Base-by-base conservation (phyloP, 2,329 filamentous ascomycete genomes). In the Colletotrichum abscissum region DNA sequence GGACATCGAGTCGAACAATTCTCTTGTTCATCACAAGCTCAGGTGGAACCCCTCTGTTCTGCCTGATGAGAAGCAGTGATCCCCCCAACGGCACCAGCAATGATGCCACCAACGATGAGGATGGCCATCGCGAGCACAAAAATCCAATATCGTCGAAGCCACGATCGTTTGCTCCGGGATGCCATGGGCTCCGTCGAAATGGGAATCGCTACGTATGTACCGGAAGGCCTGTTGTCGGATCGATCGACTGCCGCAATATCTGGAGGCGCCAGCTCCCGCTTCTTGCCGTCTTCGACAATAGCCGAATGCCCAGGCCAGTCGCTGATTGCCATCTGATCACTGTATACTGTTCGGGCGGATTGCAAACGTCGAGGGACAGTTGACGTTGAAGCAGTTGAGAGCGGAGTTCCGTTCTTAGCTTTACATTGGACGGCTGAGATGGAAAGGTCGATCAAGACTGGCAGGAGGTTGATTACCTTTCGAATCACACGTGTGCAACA, bases 71-170 rank as follows among this genome's bases (percentile, higher is more conserved):
- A 57, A n/a, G 67, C 67, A 12, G 22, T 38, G 5, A 73, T 73
- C 0, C 67, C 71, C 6, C 71, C 71, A 1, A 73, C 60, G n/a
- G 35, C 71, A 6, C 71, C 71, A 3, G 71, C 71, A 19, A 73
- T 69, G 28, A 73, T 66, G 1, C 71, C 71, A 8, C 71, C 71
- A 16, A 66, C 26, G 19, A 73, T 19, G 1, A 73, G 67, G 8
- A 73, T 62, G 3, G 60, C 30, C 71, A 73, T 73, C 19, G 71
- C 71, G 28, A 73, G 26, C 8, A 66, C 56, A 11, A 73, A 73
- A 0, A 73, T 70, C 71, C 71, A 73, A 19, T 73, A 73, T 26
- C 71, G 46, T 16, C 67, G 60, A 46, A 68, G 49, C 67, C 71
- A 73, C 8, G 55, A 46, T 9, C 60, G 16, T 38, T 28, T 58